phyloP scores from a whole-genome alignment of 2,329 filamentous ascomycete genomes.

The Bipolaris zeicola region DNA sequence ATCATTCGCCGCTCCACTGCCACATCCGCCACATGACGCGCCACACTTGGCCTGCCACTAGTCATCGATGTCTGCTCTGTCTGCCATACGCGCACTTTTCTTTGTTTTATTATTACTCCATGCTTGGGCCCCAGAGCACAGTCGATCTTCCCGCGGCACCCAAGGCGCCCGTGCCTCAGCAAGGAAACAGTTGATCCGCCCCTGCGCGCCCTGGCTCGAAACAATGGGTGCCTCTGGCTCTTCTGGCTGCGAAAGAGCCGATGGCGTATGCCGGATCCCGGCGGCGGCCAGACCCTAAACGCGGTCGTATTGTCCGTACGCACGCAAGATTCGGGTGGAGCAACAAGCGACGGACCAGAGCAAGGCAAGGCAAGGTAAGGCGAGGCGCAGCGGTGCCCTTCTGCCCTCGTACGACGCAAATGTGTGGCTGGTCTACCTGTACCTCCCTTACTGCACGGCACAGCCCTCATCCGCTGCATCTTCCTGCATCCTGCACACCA shows the following conservation, averaged over 20 bases:
- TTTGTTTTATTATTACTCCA: too few relatives aligned
- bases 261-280: conserved; percentile 12
- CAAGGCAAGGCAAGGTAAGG: conserved; percentile 6
- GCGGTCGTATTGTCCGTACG: conserved; percentile 1
- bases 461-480: conserved; percentile 3
- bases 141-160: background rate
- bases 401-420: background rate
- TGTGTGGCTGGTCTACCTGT: conserved; percentile 20
- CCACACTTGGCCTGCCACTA: background rate
- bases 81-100: too few relatives aligned
- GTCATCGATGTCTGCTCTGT: too few relatives aligned
- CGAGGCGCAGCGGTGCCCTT: conserved; percentile 25
- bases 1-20: conserved; percentile 3
- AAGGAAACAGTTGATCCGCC: conserved; percentile 33
- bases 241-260: background rate
- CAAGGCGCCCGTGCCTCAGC: conserved; percentile 12
- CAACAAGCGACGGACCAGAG: conserved; percentile 10
- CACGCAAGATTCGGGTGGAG: background rate
- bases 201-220: conserved; percentile 19
- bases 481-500: background rate
- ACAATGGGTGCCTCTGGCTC: conserved; percentile 20
- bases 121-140: background rate
- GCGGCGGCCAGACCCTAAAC: conserved; percentile 8
- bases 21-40: conserved; percentile 13
- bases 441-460: too few relatives aligned